Conservation (phyloP, 2,329 filamentous ascomycete genomes). For the Fusarium sp. region DNA sequence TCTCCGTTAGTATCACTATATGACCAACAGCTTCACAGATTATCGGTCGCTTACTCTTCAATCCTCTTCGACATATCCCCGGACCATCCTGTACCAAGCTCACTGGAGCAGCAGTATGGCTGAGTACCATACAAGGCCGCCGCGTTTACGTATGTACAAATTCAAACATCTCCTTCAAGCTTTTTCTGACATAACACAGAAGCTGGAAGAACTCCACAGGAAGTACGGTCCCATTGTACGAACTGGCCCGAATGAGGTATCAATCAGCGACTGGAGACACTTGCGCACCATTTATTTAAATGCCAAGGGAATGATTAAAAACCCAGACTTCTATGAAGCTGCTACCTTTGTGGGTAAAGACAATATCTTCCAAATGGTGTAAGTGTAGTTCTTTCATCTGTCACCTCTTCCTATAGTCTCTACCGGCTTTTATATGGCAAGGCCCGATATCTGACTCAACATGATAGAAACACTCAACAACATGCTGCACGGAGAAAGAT, state of each 20-base stretch:
- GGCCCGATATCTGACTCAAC: background rate
- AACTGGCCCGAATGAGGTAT: background rate
- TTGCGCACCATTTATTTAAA: background rate
- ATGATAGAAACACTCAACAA: background rate
- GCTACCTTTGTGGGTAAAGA: background rate
- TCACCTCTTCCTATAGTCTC: too few species aligned
- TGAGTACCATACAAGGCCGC: background rate
- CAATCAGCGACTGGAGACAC: background rate
- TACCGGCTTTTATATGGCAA: too few species aligned
- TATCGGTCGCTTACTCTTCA: background rate
- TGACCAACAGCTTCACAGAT: fast-evolving
- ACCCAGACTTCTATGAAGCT: background rate
- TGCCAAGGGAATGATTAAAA: background rate
- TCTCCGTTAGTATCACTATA: fast-evolving
- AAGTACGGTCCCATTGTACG: background rate
- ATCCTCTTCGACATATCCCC: background rate
- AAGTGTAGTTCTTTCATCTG: background rate
- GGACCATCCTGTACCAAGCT: background rate
- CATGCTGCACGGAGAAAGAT: background rate
- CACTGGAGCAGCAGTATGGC: background rate
- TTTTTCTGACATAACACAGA: background rate
- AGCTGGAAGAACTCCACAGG: background rate
- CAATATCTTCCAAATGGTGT: background rate
- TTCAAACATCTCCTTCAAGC: fast-evolving
- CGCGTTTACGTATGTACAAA: background rate